Evolutionary conservation across 2,329 filamentous ascomycete species (phyloP).

Genomic region (Diaporthe sp.): DNA sequence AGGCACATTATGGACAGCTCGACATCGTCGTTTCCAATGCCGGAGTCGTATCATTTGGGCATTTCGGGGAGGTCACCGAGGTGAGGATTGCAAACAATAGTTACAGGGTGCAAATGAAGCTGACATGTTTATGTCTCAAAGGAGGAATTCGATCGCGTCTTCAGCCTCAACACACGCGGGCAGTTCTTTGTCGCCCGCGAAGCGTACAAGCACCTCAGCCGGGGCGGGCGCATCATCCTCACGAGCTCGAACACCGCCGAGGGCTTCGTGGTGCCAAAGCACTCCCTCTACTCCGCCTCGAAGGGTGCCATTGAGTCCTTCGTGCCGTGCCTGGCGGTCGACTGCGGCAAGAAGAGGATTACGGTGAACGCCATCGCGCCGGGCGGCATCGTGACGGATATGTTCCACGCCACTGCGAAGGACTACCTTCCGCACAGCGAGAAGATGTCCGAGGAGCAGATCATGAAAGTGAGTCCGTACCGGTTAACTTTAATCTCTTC

Average conservation of each 20-base stretch:
- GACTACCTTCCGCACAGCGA: slow-evolving; percentile 73
- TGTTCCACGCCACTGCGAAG: slow-evolving; percentile 74
- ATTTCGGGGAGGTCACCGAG: slow-evolving; percentile 76
- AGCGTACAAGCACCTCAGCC: slow-evolving; percentile 77
- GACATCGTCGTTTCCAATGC: slow-evolving; percentile 80
- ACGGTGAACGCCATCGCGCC: slow-evolving; percentile 76
- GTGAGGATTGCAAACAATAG: slow-evolving; percentile 45
- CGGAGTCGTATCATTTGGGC: slow-evolving; percentile 77
- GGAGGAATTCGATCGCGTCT: slow-evolving; percentile 79
- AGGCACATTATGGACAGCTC: slow-evolving; percentile 74
- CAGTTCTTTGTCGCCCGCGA: slow-evolving; percentile 82
- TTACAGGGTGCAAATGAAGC: neutral
- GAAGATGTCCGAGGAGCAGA: slow-evolving; percentile 68
- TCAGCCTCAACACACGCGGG: slow-evolving; percentile 76
- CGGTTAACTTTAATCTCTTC: neutral
- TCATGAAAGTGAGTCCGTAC: slow-evolving; percentile 60
- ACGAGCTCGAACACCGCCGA: slow-evolving; percentile 80
- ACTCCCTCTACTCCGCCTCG: slow-evolving; percentile 80
- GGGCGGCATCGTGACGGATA: slow-evolving; percentile 75
- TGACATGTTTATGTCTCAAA: neutral
- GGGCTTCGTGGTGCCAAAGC: slow-evolving; percentile 77
- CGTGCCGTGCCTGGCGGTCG: slow-evolving; percentile 80
- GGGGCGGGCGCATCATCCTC: slow-evolving; percentile 78
- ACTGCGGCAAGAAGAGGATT: slow-evolving; percentile 74
- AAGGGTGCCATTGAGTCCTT: slow-evolving; percentile 85